phyloP scores from a whole-genome alignment of 2,329 filamentous ascomycete genomes.

The Aspergillus tubingensis region DNA sequence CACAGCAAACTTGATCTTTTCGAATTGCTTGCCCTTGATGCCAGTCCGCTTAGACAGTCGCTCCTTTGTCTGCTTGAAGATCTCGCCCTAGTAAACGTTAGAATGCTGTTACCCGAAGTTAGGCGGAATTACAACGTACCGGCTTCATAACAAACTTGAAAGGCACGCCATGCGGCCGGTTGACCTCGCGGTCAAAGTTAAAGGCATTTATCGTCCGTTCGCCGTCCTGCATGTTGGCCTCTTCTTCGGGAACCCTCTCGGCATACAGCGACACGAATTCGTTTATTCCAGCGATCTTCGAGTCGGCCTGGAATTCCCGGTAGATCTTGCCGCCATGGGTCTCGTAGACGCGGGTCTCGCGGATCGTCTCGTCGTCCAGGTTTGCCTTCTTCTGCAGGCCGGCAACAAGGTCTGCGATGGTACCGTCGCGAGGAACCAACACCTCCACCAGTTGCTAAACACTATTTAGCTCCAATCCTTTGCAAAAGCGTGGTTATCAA shows the following conservation, averaged over 20 bases:
- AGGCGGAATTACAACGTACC: conserved; percentile 53
- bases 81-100: conserved; percentile 64
- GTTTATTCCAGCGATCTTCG: conserved; percentile 76
- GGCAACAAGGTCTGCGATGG: conserved; percentile 74
- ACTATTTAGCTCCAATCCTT: conserved; percentile 17
- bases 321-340: conserved; percentile 80
- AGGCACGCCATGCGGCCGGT: conserved; percentile 80
- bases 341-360: conserved; percentile 79
- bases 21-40: conserved; percentile 95
- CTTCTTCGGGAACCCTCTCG: conserved; percentile 75
- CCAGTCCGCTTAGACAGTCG: conserved; percentile 89
- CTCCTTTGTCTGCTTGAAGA: conserved; percentile 89
- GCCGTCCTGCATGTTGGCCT: conserved; percentile 61
- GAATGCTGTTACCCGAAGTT: too few relatives aligned
- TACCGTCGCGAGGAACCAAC: conserved; percentile 83
- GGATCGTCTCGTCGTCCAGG: conserved; percentile 72
- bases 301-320: conserved; percentile 70
- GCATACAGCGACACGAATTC: conserved; percentile 83
- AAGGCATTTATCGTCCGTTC: conserved; percentile 76
- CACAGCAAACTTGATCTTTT: conserved; percentile 96
- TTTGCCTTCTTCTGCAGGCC: conserved; percentile 78
- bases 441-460: conserved; percentile 73
- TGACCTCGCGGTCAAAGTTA: conserved; percentile 90
- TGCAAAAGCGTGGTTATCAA: background rate
- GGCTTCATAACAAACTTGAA: conserved; percentile 87